These are phyloP conservation scores for Calonectria ilicicola DNA, from an alignment of 2,329 filamentous ascomycete species.

Conservation along the genomic window DNA sequence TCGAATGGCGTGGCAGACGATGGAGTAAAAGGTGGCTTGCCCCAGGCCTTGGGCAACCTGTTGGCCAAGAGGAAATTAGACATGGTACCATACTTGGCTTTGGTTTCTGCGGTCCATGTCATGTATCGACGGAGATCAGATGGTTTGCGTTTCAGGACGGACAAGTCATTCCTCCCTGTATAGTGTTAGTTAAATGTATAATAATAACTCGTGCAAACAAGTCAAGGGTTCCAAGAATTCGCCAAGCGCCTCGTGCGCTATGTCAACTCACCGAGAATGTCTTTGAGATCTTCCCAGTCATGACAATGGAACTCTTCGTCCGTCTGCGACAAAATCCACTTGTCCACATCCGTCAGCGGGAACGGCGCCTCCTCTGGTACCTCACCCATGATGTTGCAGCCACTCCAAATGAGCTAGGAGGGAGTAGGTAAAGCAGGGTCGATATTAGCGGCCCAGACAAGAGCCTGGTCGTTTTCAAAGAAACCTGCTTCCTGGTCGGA, in stretches of 20 bases:
- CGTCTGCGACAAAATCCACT: constrained; percentile 68
- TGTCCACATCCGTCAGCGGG: constrained; percentile 70
- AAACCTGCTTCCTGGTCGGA: neutral
- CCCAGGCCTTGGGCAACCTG: constrained; percentile 77
- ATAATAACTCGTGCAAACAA: neutral
- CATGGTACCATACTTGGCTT: constrained; percentile 81
- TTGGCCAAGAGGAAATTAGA: constrained; percentile 82
- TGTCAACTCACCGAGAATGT: constrained; percentile 69
- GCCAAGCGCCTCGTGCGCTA: neutral
- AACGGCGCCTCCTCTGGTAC: constrained; percentile 61
- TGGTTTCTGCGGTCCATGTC: constrained; percentile 78
- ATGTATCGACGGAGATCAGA: constrained; percentile 85
- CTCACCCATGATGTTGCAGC: constrained; percentile 54
- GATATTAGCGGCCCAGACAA: neutral
- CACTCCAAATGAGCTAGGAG: constrained; percentile 6
- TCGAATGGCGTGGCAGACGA: constrained; percentile 64
- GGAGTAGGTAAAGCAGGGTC: neutral
- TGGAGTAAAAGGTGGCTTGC: constrained; percentile 66
- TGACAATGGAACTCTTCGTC: constrained; percentile 79
- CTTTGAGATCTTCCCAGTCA: constrained; percentile 79
- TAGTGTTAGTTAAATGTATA: constrained; percentile 28
- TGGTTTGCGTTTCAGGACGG: constrained; percentile 82
- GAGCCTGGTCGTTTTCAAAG: neutral
- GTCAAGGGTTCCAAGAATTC: neutral
- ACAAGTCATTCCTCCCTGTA: constrained; percentile 70